phyloP scores from a whole-genome alignment of 2,329 filamentous ascomycete genomes.

The Chaetothyriales sp. region DNA sequence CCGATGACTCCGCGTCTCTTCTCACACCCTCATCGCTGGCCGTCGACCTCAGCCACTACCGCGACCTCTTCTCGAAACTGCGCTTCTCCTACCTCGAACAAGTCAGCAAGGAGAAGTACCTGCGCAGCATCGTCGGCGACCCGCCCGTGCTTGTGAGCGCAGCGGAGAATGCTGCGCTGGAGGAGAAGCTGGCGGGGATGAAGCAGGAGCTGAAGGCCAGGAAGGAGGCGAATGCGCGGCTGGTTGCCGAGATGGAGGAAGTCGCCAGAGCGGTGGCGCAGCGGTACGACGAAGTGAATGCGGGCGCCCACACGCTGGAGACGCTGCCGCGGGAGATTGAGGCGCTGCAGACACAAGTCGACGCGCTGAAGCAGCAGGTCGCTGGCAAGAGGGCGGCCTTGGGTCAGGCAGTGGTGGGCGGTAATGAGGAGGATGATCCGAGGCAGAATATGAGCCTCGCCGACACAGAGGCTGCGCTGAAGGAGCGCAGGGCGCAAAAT shows the following conservation, averaged over 20 bases:
- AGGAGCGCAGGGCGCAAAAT: slow-evolving; percentile 28
- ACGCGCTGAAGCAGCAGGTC: slow-evolving; percentile 30
- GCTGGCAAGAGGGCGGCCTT: slow-evolving; percentile 28
- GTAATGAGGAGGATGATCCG: slow-evolving; percentile 4
- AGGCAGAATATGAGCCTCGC: slow-evolving; percentile 17
- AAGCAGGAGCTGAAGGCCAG: slow-evolving; percentile 67
- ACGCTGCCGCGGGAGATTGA: slow-evolving; percentile 30
- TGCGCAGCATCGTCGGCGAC: slow-evolving; percentile 81
- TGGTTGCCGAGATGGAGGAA: slow-evolving; percentile 61
- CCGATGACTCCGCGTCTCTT: slow-evolving; percentile 42
- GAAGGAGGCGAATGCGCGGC: slow-evolving; percentile 62
- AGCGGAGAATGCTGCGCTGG: slow-evolving; percentile 67
- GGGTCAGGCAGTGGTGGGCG: slow-evolving; percentile 11
- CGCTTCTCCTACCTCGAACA: slow-evolving; percentile 97
- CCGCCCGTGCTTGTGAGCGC: slow-evolving; percentile 73
- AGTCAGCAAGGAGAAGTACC: slow-evolving; percentile 96
- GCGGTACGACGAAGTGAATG: slow-evolving; percentile 30
- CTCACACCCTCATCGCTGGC: slow-evolving; percentile 64
- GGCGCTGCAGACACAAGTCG: slow-evolving; percentile 28
- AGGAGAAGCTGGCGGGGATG: slow-evolving; percentile 52
- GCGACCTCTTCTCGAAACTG: slow-evolving; percentile 86
- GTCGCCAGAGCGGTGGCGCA: slow-evolving; percentile 52
- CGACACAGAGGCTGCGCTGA: slow-evolving; percentile 27
- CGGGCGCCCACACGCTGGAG: slow-evolving; percentile 33
- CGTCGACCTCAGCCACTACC: slow-evolving; percentile 74